Conservation (phyloP, 768 basidiomycete species). For the Lactarius evosmus region DNA sequence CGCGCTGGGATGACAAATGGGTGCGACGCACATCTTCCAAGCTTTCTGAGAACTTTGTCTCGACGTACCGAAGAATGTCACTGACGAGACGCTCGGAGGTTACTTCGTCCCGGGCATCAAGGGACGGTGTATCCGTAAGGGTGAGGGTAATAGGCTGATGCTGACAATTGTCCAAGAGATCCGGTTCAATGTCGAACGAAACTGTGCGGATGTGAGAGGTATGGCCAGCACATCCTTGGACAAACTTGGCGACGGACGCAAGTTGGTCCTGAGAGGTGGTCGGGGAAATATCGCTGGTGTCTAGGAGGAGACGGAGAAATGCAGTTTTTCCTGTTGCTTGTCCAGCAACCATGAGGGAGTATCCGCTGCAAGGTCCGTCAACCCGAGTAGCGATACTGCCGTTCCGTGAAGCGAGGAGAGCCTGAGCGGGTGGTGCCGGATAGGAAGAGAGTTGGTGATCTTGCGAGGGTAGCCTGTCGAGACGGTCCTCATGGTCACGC, state of each 20-base stretch:
- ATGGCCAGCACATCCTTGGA: constrained; percentile 68
- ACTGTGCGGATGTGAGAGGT: constrained; percentile 69
- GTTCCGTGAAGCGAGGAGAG: constrained; percentile 32
- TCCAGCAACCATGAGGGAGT: constrained; percentile 79
- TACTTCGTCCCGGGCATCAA: constrained; percentile 68
- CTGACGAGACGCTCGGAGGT: constrained; percentile 59
- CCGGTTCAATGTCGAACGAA: constrained; percentile 67
- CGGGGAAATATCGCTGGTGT: constrained; percentile 68
- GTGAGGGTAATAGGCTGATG: constrained; percentile 57
- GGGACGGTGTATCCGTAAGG: constrained; percentile 78
- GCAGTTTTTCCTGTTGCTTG: constrained; percentile 83
- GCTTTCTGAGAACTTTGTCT: constrained; percentile 67
- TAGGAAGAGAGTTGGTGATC: constrained; percentile 29
- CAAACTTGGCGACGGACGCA: constrained; percentile 76
- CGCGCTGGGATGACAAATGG: constrained; percentile 15
- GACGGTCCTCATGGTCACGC: constrained; percentile 43
- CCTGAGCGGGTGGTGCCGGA: constrained; percentile 32
- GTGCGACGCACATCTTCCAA: constrained; percentile 67
- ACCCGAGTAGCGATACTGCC: constrained; percentile 31
- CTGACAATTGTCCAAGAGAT: constrained; percentile 45
- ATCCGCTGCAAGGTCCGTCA: constrained; percentile 42
- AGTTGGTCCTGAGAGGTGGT: constrained; percentile 70
- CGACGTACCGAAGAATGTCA: constrained; percentile 71
- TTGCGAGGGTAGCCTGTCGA: constrained; percentile 27
- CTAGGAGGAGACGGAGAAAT: constrained; percentile 80